Base-by-base conservation (phyloP, 2,329 filamentous ascomycete species). In the Colletotrichum plurivorum region DNA sequence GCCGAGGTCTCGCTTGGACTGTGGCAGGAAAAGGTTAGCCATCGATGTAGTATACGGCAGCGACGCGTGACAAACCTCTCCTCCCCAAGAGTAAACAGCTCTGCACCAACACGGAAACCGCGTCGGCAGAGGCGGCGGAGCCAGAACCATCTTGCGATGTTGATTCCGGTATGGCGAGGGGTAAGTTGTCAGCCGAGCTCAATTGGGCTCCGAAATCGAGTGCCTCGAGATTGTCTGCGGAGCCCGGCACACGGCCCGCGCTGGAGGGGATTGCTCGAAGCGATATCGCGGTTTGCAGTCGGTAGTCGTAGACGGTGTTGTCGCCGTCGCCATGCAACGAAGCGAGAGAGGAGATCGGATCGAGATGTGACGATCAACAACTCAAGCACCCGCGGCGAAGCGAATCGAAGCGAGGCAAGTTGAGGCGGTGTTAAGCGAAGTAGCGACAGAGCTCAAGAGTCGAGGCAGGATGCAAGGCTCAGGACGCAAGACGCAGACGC, bases 61-160 rank as follows among this genome's bases (percentile, higher is more conserved):
- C 53, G 22, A n/a, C 31, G n/a, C 39, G 49, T 49, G 53, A 71
- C 74, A 61, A 76, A 89, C 90, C 86, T 97, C 94, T 84, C 94
- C 94, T 80, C 94, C 94, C 93, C 94, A 97, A 18, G 94, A 97
- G 80, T 97, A 97, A 51, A 97, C 89, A 46, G 94, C 94, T 81
- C 94, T 90, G 79, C 93, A 95, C 94, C 94, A 97, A 82, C 94
- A 97, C 67, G 94, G 94, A 79, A 97, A 97, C 76, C 89, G 90
- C 76, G 87, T 90, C 13, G 94, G 94, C 72, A 96, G 83, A 76
- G 87, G 83, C 73, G 84, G 87, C 70, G 88, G 85, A 80, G 85
- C 82, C 61, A 85, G 83, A 71, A 84, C 83, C 88, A 90, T 90
- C 57, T 70, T 80, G 76, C 66, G 68, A 46, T 22, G 51, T 22